Evolutionary conservation across 176 grass and related monocot genomes (phyloP), one percentile per base, ranked within the genome.

Genomic region (Carex pumila): DNA sequence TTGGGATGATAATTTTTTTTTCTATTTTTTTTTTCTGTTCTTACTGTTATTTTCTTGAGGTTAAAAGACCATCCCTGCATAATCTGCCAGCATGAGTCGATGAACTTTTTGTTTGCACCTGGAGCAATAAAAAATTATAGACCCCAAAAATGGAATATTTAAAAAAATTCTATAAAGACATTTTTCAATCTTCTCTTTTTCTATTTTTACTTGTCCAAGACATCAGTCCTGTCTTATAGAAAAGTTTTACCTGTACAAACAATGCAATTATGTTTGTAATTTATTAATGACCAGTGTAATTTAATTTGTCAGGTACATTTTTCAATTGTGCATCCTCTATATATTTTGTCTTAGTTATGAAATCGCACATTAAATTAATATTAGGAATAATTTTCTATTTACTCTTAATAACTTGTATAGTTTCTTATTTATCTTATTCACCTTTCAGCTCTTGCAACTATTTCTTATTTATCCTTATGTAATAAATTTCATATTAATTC

Each of bases 1-100:
- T 47, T 22, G 57, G 57, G 14, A 62, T 63, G 79, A 81, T 61
- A 45, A 43, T 60, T 62, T 81, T 79, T 79, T 21, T 43, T 39
- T 32, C 43, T n/a, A n/a, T n/a, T n/a, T 81, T 43, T 47, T 0
- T 61, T 81, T 81, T 81, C 79, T 81, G 79, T 81, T 81, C 2
- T 39, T 61, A 63, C 79, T 14, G 18, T 81, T 81, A 81, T 61
- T 62, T 54, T 81, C 19, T 58, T 81, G 72, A 55, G 72, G 72
- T 76, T 54, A 55, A 55, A 31, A 15, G 2, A 76, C 12, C 47
- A 55, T 32, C 4, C 37, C 30, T 39, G 34, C 5, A 15, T 32
- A 62, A 81, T 55, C 9, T 81, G 45, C 22, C 14, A 55, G 76
- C 76, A 39, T 3, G 21, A 58, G 31, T 22, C 11, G 10, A 32